Percentiles rank a stretch among this genome's conserved stretches.
Conservation (phyloP, 2,329 filamentous ascomycete genomes). For the Paraphaeosphaeria sporulosa region DNA sequence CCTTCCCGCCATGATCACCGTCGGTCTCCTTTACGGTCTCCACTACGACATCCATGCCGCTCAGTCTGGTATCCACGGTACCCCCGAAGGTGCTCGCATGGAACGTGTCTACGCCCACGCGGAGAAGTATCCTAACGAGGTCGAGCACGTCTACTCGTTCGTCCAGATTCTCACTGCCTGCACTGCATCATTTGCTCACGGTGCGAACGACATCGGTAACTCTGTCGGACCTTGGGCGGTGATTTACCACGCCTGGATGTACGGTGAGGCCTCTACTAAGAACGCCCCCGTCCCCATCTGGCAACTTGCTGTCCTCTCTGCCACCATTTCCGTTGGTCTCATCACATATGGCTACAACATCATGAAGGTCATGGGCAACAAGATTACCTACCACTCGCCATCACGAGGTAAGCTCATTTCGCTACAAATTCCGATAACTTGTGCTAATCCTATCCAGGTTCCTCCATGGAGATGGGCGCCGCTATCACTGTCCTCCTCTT, state of each 20-base stretch:
- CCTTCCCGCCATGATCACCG: slow-evolving; percentile 71
- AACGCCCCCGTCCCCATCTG: slow-evolving; percentile 75
- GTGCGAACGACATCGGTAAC: slow-evolving; percentile 70
- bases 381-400: slow-evolving; percentile 74
- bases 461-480: slow-evolving; percentile 81
- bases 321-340: slow-evolving; percentile 69
- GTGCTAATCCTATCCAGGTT: slow-evolving; percentile 46
- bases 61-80: slow-evolving; percentile 73
- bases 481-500: slow-evolving; percentile 79
- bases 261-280: slow-evolving; percentile 68
- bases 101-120: slow-evolving; percentile 66
- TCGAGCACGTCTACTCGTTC: slow-evolving; percentile 55
- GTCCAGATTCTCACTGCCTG: slow-evolving; percentile 59
- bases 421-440: background rate
- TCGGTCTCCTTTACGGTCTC: slow-evolving; percentile 73
- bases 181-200: slow-evolving; percentile 62
- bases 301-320: slow-evolving; percentile 75
- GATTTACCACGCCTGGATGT: slow-evolving; percentile 52
- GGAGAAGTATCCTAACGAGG: slow-evolving; percentile 48
- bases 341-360: slow-evolving; percentile 84
- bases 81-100: slow-evolving; percentile 77
- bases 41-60: slow-evolving; percentile 85
- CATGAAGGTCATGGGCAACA: slow-evolving; percentile 87
- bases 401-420: slow-evolving; percentile 49
- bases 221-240: slow-evolving; percentile 48